Evolutionary conservation across 2,329 filamentous ascomycete genomes (phyloP).

Genomic region (Neurospora sp.): DNA sequence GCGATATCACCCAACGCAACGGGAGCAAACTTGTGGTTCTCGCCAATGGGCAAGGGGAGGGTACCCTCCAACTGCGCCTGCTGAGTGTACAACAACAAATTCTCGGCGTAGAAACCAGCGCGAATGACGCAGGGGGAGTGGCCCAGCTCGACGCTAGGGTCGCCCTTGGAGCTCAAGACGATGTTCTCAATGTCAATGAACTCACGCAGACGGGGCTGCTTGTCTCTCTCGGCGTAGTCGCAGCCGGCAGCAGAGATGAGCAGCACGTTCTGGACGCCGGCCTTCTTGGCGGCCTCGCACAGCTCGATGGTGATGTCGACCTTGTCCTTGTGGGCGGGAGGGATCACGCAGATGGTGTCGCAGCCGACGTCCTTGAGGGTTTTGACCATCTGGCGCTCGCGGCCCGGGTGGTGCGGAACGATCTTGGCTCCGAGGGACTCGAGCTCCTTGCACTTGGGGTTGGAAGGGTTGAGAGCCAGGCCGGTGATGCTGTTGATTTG

Average conservation of each 20-base stretch:
- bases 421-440: conserved; percentile 31
- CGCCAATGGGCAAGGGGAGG: conserved; percentile 36
- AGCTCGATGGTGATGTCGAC: conserved; percentile 35
- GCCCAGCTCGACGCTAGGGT: conserved; percentile 27
- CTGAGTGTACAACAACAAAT: conserved; percentile 36
- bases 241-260: conserved; percentile 39
- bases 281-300: conserved; percentile 33
- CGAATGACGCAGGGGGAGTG: conserved; percentile 36
- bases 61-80: conserved; percentile 34
- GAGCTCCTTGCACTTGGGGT: conserved; percentile 38
- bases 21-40: conserved; percentile 38
- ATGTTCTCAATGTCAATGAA: conserved; percentile 40
- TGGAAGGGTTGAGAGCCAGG: conserved; percentile 47
- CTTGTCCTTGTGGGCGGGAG: conserved; percentile 36
- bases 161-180: conserved; percentile 34
- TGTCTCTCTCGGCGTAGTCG: conserved; percentile 38
- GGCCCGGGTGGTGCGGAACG: conserved; percentile 31
- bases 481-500: conserved; percentile 32
- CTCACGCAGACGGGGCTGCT: conserved; percentile 38
- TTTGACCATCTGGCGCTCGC: conserved; percentile 32
- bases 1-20: conserved; percentile 39
- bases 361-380: conserved; percentile 31
- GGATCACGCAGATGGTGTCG: conserved; percentile 40
- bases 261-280: conserved; percentile 33
- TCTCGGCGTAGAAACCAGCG: conserved; percentile 42